Conservation (phyloP, 495 filamentous ascomycete genomes). For the Hypomontagnella monticulosa region DNA sequence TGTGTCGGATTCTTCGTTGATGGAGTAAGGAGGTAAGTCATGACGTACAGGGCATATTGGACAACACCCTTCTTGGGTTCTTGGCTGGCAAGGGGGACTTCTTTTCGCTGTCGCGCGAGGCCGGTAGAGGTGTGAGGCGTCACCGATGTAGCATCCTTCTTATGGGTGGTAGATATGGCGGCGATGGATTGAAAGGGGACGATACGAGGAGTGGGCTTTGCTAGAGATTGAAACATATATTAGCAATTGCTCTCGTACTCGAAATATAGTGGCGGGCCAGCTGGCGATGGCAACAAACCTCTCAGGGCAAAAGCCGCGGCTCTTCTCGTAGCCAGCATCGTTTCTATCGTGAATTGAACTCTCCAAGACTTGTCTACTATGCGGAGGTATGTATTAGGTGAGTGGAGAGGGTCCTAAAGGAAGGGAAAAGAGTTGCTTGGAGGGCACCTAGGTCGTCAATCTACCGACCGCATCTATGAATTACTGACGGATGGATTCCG, state of each 20-base stretch:
- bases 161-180: conserved; percentile 68
- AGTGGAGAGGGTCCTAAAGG: conserved; percentile 43
- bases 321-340: conserved; percentile 73
- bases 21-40: conserved; percentile 1
- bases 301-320: conserved; percentile 73
- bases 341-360: conserved; percentile 29
- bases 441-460: conserved; percentile 26
- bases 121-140: conserved; percentile 54
- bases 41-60: conserved; percentile 94
- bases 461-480: conserved; percentile 33
- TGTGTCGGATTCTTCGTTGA: background rate
- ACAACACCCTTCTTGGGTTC: conserved; percentile 92
- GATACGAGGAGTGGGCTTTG: conserved; percentile 68
- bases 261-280: conserved; percentile 4
- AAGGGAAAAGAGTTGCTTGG: conserved; percentile 6
- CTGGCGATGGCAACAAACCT: conserved; percentile 60
- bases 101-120: conserved; percentile 59
- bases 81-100: conserved; percentile 90
- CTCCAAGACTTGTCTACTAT: conserved; percentile 9
- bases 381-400: conserved; percentile 8
- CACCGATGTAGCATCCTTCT: conserved; percentile 63
- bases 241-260: background rate
- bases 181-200: conserved; percentile 67
- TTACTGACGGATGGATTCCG: conserved; percentile 11
- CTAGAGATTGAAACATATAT: conserved; percentile 50